phyloP scores from a whole-genome alignment of 148 eudicot genomes.

The Chenopodium album region DNA sequence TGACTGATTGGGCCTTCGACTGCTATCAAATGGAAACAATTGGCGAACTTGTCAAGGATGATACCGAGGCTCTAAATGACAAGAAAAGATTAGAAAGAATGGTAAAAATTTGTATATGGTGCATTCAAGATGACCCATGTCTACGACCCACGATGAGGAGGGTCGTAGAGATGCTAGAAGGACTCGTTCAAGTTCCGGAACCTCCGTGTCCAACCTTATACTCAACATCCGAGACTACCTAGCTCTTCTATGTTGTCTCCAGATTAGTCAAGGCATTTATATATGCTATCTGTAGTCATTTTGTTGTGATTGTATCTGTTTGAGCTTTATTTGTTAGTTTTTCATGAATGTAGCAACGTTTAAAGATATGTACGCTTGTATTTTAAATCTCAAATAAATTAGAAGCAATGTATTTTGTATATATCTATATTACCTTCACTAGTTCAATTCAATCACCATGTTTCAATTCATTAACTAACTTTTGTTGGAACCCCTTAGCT shows the following conservation, averaged over 20 bases:
- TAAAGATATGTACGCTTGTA: neutral
- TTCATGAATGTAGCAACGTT: neutral
- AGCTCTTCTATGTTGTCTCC: neutral
- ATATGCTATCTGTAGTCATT: neutral
- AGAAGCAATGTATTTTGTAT: neutral
- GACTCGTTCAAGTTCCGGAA: constrained; percentile 23
- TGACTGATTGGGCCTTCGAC: constrained; percentile 30
- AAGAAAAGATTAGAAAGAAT: constrained; percentile 16
- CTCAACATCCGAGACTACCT: neutral
- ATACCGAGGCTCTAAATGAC: constrained; percentile 27
- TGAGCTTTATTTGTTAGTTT: neutral
- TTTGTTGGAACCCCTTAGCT: too few species aligned
- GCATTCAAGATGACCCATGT: constrained; percentile 30
- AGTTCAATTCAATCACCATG: too few species aligned
- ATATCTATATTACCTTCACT: too few species aligned
- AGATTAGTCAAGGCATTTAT: neutral
- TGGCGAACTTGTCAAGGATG: constrained; percentile 24
- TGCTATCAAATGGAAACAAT: constrained; percentile 20
- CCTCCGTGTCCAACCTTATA: constrained; percentile 25
- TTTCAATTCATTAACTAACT: too few species aligned
- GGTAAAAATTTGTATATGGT: constrained; percentile 33
- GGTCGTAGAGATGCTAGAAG: constrained; percentile 36
- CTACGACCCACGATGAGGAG: constrained; percentile 32
- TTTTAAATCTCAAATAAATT: neutral
- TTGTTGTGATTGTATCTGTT: neutral